Evolutionary conservation across 2,329 filamentous ascomycete species (phyloP), one percentile per base, ranked within the genome.

Genomic region (Cryphonectria japonica): DNA sequence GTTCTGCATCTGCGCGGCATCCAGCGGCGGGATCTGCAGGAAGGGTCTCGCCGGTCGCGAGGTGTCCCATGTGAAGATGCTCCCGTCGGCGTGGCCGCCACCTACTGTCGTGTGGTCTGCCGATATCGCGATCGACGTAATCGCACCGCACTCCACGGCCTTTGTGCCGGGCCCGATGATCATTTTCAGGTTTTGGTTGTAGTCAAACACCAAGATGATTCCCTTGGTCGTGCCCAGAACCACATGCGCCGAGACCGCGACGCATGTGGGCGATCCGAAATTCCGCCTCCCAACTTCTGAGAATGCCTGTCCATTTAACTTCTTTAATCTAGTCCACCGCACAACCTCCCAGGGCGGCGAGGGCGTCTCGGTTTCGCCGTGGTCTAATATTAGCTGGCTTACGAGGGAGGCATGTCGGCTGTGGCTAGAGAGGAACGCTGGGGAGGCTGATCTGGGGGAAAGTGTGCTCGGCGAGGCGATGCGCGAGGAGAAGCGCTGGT

Each of bases 31-130:
- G 60, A 99, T 95, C 66, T 93, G 90, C 43, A 99, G 86, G 79
- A 99, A 99, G 0, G 95, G 96, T 43, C 93, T 88, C 3, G 94
- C 90, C n/a, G 92, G 88, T 70, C 92, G 88, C 57, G 89, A 88
- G 16, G 95, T 92, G 79, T 99, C 97, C 97, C 97, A 99, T 0
- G 95, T 99, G 78, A 98, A 98, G 68, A 99, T 97, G 78, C 91
- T 91, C 3, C 96, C 97, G 76, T 92, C 93, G 0, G 90, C 91
- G 86, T 99, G 95, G 3, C 96, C 96, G 52, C 91, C 93, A 46
- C 94, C 96, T 74, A 99, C 87, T 0, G 95, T 97, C 1, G 93
- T 92, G 80, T 98, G 94, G 78, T 99, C 96, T 26, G 95, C 95
- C 39, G 96, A 97, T 71, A 98, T 90, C 6, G 96, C 94, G 71